Conservation (phyloP, 148 eudicot genomes). For the Drosera capensis region DNA sequence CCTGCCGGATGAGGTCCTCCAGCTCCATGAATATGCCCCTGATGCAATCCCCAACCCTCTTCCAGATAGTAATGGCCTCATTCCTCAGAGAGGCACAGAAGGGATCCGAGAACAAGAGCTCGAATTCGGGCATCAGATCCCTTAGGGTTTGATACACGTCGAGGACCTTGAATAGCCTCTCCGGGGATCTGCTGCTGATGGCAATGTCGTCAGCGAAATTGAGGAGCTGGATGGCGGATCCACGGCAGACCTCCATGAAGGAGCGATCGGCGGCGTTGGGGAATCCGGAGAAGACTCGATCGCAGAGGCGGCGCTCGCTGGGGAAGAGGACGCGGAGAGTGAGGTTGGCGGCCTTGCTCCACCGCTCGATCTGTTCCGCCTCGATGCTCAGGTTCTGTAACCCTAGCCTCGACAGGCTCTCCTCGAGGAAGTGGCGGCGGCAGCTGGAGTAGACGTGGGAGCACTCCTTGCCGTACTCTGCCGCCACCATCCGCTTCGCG, state of each 20-base stretch:
- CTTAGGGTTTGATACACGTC: constrained; percentile 71
- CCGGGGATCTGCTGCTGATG: constrained; percentile 75
- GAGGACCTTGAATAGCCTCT: constrained; percentile 68
- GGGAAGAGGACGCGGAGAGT: constrained; percentile 70
- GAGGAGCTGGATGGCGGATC: constrained; percentile 54
- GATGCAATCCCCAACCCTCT: constrained; percentile 61
- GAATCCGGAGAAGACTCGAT: constrained; percentile 57
- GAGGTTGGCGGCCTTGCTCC: constrained; percentile 57
- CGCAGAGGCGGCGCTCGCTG: constrained; percentile 73
- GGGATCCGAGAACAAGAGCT: constrained; percentile 58
- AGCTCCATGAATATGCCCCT: constrained; percentile 85
- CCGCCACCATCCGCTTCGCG: constrained; percentile 61
- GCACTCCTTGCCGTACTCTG: constrained; percentile 61
- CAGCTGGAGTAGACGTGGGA: constrained; percentile 56
- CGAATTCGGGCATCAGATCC: constrained; percentile 83
- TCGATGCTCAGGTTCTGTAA: constrained; percentile 61
- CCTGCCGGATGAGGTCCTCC: constrained; percentile 79
- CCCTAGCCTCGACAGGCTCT: constrained; percentile 68
- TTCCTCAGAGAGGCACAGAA: constrained; percentile 50
- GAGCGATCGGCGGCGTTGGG: constrained; percentile 58
- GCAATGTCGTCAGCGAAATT: constrained; percentile 77
- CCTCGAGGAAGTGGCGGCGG: constrained; percentile 67
- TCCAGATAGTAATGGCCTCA: constrained; percentile 67
- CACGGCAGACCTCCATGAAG: constrained; percentile 92
- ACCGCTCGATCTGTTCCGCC: constrained; percentile 69